Evolutionary conservation across 2,329 filamentous ascomycete species (phyloP).

Genomic region (Cadophora malorum): DNA sequence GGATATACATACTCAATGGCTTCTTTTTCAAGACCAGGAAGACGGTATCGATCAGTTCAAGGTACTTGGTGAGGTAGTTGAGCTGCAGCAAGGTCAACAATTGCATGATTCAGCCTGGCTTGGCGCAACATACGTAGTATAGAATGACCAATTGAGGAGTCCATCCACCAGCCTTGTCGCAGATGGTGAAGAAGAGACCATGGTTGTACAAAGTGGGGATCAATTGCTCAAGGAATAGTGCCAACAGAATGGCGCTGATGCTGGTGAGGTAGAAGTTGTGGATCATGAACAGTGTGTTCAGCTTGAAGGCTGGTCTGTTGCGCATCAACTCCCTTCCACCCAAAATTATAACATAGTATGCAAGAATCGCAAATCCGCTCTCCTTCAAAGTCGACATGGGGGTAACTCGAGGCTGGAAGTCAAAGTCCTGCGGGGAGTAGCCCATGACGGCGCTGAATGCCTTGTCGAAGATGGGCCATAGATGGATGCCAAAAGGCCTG

Average conservation of each 20-base stretch:
- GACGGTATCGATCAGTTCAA: conserved; percentile 92
- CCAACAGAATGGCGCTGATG: conserved; percentile 81
- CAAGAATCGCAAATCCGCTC: conserved; percentile 78
- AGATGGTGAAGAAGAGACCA: conserved; percentile 91
- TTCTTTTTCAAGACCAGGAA: conserved; percentile 99
- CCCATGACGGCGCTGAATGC: conserved; percentile 78
- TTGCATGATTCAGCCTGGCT: conserved; percentile 14
- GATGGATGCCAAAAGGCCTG: conserved; percentile 85
- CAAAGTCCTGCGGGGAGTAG: conserved; percentile 85
- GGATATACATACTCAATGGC: conserved; percentile 73
- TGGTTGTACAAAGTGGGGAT: conserved; percentile 80
- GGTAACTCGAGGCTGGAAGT: conserved; percentile 80
- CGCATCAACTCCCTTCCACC: conserved; percentile 93
- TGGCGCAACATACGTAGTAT: conserved; percentile 80
- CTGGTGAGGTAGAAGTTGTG: conserved; percentile 95
- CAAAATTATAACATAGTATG: conserved; percentile 94
- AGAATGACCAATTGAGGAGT: conserved; percentile 90
- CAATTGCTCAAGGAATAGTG: conserved; percentile 89
- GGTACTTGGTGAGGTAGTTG: conserved; percentile 98
- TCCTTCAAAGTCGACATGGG: conserved; percentile 89
- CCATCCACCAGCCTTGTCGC: conserved; percentile 83
- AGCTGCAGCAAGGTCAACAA: conserved; percentile 65
- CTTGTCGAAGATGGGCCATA: conserved; percentile 96
- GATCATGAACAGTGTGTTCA: conserved; percentile 89
- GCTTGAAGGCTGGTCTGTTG: conserved; percentile 81